These are phyloP conservation scores for Gossypium gossypioides DNA, from an alignment of 441 rosid species.

Conservation along the genomic window DNA sequence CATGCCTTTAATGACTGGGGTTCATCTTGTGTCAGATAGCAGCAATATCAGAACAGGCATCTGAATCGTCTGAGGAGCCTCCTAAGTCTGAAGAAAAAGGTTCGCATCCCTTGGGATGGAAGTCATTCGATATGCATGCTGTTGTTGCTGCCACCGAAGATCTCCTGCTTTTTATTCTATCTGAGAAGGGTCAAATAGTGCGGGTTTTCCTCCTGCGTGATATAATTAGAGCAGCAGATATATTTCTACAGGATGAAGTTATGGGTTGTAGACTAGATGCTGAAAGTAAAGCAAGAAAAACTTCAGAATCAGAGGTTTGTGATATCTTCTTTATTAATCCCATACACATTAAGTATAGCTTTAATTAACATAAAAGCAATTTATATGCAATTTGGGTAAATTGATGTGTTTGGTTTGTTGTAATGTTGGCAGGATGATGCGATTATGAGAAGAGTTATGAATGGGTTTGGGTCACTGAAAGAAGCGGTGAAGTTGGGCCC, in stretches of 20 bases:
- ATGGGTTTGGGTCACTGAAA: conserved; percentile 46
- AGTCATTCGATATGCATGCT: conserved; percentile 75
- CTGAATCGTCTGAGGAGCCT: conserved; percentile 37
- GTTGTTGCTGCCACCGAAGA: conserved; percentile 93
- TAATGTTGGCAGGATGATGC: conserved; percentile 36
- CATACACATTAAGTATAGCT: not conserved
- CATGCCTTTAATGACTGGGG: not conserved
- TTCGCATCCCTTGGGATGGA: conserved; percentile 44
- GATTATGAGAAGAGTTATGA: conserved; percentile 38
- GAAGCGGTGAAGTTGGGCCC: conserved; percentile 69
- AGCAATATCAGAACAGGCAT: conserved; percentile 83
- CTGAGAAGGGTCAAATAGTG: conserved; percentile 75
- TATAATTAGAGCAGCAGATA: conserved; percentile 57
- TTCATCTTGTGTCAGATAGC: conserved; percentile 45
- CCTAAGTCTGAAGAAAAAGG: conserved; percentile 27
- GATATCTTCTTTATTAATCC: not conserved
- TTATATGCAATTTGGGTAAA: too few relatives aligned
- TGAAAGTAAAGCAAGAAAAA: conserved; percentile 18
- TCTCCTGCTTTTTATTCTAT: conserved; percentile 67
- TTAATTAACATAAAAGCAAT: not conserved
- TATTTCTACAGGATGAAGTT: conserved; percentile 45
- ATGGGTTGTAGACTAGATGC: conserved; percentile 28
- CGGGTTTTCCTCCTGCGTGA: conserved; percentile 73
- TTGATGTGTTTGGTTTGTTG: not conserved
- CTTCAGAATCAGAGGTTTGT: conserved; percentile 38